Evolutionary conservation across 1,139 yeast genomes (phyloP), one percentile per base, ranked within the genome.

Genomic region (Komagataea norvegica): DNA sequence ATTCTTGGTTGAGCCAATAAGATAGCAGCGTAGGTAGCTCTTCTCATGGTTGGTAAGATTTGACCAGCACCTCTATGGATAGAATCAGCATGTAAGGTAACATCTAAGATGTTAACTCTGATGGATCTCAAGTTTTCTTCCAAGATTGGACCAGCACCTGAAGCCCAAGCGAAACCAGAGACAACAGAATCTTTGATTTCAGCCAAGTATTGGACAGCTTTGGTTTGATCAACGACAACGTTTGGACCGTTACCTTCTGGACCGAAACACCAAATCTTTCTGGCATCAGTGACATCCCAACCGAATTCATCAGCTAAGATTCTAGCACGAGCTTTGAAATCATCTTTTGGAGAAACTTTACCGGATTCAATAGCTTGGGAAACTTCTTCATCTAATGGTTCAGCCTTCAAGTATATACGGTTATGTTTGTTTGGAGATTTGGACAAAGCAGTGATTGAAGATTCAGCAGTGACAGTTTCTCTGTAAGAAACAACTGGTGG

Each of bases 51-150:
- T 74, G 97, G 97, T 74, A 91, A 88, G 71, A 91, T 82, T 80
- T 91, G 98, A 77, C 98, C 98, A 77, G 95, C 96, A 81, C 98
- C 98, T 85, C 98, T 88, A 86, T 91, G 98, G 75, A 91, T 91
- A 72, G 98, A 96, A 85, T 91, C 98, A 68, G 98, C 95, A 74
- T 91, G 98, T 72, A 91, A 80, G 60, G 96, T 89, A 67, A 91
- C 98, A 83, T 91, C 98, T 75, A 91, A 80, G 67, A 91, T 84
- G 95, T 91, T 91, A 71, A 87, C 76, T 77, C 98, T 87, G 64
- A 88, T 79, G 62, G 95, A 84, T 81, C 98, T 89, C 75, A 86
- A 73, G 70, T 72, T 76, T 79, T 91, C 98, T 77, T 95, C 96
- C 64, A 91, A 77, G 68, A 91, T 74, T 67, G 98, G 98, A 80